Percentiles rank a stretch among this genome's conserved stretches.
These are phyloP conservation scores for Eucalyptus camaldulensis DNA, from an alignment of 345 rosid species.

Conservation along the genomic window DNA sequence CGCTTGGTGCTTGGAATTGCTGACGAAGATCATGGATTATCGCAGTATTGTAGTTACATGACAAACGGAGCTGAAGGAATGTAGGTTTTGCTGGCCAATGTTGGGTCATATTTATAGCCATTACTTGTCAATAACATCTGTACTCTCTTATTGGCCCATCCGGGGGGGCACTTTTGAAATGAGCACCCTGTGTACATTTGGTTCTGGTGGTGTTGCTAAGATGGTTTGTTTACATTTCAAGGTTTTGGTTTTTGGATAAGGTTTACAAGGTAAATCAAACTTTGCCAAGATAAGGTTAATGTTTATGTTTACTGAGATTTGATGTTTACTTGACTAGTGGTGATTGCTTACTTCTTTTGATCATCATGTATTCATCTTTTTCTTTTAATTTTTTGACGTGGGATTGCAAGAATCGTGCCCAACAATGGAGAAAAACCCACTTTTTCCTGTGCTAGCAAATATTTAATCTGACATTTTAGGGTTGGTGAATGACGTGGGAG, in stretches of 20 bases:
- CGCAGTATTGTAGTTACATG: not conserved
- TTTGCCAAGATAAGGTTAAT: not conserved
- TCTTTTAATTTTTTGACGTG: not conserved
- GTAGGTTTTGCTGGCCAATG: not conserved
- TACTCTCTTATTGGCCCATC: not conserved
- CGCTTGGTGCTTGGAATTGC: not conserved
- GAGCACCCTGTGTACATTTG: not conserved
- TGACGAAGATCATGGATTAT: not conserved
- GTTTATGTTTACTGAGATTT: not conserved
- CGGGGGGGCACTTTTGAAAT: not conserved
- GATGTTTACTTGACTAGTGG: not conserved
- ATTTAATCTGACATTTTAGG: not conserved
- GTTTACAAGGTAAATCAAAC: not conserved
- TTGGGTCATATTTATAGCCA: not conserved
- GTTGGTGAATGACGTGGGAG: not conserved
- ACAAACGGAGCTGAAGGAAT: not conserved
- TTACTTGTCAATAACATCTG: not conserved
- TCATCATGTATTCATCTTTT: not conserved
- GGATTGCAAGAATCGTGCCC: not conserved
- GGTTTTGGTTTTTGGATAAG: not conserved
- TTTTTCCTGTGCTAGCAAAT: not conserved
- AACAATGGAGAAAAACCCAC: not conserved
- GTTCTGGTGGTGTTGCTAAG: not conserved
- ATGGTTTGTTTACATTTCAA: not conserved
- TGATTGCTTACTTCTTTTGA: not conserved